Base-by-base conservation (phyloP, 345 rosid species). In the Populus alba region DNA sequence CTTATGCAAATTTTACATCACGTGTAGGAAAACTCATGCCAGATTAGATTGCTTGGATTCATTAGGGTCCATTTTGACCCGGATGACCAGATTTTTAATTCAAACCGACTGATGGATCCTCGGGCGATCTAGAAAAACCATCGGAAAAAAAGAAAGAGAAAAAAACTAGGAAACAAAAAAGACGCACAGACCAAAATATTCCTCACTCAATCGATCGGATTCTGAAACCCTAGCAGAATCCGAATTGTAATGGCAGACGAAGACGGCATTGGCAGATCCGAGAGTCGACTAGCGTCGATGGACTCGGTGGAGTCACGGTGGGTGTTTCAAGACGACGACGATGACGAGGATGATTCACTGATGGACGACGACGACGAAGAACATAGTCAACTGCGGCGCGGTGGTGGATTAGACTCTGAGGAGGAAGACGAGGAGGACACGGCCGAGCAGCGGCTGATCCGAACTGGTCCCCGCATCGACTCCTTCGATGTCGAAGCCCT, bases 401-500 rank as follows among this genome's bases (percentile, higher is more conserved):
- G 68, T 71, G 80, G 85, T 16, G 88, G 83, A 65, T 59, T 90
- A 49, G 97, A 92, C 74, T 92, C 98, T 11, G 97, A 94, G 5
- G 97, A 92, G 7, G 82, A 79, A 18, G 97, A 92, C 0, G 97
- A 79, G 13, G 97, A 92, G 1, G 97, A 89, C 77, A 88, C 83
- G 82, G 80, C 82, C 5, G 97, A 88, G 84, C 94, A 94, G 66
- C 89, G 91, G 35, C 74, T 96, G 90, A 88, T 96, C 84, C 97
- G 99, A 23, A 94, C 97, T 12, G 97, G 97, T 6, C 97, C 92
- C 7, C 94, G 87, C 81, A 84, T 89, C 65, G 99, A 96, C 78
- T 94, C 97, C 23, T 96, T 96, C 74, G 99, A 96, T 81, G 98
- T 94, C 22, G 99, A 96, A 81, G 99, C 99, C 18, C 92, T 94